A percentile compares a stretch with the other conserved stretches of the same genome.
Evolutionary conservation across 768 basidiomycete species (phyloP).

Genomic region (Podaxis rugospora): DNA sequence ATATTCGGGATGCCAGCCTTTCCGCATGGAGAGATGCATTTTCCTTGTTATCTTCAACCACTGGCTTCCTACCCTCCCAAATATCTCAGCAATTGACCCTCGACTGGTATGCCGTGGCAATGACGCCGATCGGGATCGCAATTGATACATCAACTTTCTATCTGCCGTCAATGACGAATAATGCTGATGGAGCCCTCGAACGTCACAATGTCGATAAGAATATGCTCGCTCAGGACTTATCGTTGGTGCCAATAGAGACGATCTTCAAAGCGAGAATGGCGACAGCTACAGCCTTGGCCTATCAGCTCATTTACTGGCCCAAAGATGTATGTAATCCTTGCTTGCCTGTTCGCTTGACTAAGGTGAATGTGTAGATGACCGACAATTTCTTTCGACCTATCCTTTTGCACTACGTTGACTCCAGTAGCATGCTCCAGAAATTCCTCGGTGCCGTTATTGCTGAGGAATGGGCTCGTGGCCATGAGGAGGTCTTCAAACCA

Average conservation of each 20-base stretch:
- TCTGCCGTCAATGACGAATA: conserved; percentile 46
- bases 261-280: conserved; percentile 78
- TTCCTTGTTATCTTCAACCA: conserved; percentile 40
- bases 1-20: conserved; percentile 74
- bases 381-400: conserved; percentile 74
- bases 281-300: conserved; percentile 72
- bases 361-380: conserved; percentile 24
- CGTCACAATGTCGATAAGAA: conserved; percentile 95
- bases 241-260: conserved; percentile 71
- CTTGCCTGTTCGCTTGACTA: neutral
- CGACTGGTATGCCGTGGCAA: conserved; percentile 84
- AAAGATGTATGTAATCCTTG: conserved; percentile 37
- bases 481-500: conserved; percentile 27
- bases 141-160: conserved; percentile 72
- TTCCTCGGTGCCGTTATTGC: conserved; percentile 80
- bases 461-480: conserved; percentile 85
- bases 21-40: conserved; percentile 73
- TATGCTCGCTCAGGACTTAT: conserved; percentile 87
- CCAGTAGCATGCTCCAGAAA: conserved; percentile 89
- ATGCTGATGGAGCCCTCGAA: conserved; percentile 48
- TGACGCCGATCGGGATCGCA: conserved; percentile 84
- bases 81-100: conserved; percentile 58
- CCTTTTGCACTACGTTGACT: conserved; percentile 75
- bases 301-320: conserved; percentile 67
- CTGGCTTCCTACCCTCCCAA: conserved; percentile 47